A percentile compares a stretch with the other conserved stretches of the same genome.
These are phyloP conservation scores for Anaeromyces robustus DNA, from an alignment of 192 early-diverging fungal genomes.

Conservation along the genomic window DNA sequence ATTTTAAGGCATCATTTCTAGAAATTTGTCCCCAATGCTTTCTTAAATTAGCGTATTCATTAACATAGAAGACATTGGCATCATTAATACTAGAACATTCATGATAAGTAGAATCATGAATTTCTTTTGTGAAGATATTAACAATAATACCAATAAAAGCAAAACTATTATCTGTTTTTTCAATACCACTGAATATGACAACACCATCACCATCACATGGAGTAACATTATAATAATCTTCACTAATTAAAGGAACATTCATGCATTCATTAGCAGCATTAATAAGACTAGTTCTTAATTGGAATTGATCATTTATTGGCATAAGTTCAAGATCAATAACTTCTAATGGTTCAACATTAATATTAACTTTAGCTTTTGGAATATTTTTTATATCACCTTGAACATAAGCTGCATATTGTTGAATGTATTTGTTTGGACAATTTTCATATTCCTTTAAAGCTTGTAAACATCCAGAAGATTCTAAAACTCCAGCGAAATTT, in stretches of 20 bases:
- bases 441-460: background rate
- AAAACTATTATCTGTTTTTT: background rate
- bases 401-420: background rate
- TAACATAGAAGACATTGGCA: background rate
- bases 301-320: background rate
- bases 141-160: background rate
- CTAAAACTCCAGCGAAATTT: background rate
- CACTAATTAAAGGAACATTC: background rate
- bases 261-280: background rate
- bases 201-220: background rate
- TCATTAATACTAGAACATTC: background rate
- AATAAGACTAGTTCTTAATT: background rate
- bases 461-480: background rate
- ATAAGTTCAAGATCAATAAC: background rate
- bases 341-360: background rate
- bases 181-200: background rate
- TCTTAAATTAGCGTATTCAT: background rate
- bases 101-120: background rate
- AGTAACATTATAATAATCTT: background rate
- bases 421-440: background rate
- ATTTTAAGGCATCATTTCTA: background rate
- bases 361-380: background rate
- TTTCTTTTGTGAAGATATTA: background rate
- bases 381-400: background rate
- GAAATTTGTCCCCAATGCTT: background rate